Percentiles rank a stretch among this genome's conserved stretches.
These are phyloP conservation scores for Raffaelea albimanens DNA, from an alignment of 2,329 filamentous ascomycete species.

Conservation along the genomic window DNA sequence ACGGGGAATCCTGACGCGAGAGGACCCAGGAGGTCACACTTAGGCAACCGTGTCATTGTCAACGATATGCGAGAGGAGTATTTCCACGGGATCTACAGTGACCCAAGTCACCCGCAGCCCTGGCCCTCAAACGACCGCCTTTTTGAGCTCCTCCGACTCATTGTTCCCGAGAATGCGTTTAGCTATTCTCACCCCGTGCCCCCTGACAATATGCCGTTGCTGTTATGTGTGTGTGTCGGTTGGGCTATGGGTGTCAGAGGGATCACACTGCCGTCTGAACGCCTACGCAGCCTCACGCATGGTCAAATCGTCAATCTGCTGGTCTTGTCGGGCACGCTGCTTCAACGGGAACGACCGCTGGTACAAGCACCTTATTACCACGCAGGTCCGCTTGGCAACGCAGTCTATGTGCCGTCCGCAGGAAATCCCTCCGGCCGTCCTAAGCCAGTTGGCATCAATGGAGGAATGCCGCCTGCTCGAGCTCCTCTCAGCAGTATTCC, in stretches of 20 bases:
- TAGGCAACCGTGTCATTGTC: neutral
- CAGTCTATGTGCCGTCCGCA: neutral
- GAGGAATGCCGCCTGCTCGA: no score
- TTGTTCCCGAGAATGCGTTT: constrained; percentile 8
- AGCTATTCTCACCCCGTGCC: constrained; percentile 1
- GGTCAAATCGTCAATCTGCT: constrained; percentile 6
- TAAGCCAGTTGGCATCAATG: no score
- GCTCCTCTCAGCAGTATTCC: no score
- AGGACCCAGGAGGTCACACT: no score
- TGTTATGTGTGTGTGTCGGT: constrained; percentile 7
- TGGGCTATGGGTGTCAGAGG: constrained; percentile 10
- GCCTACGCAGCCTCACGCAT: constrained; percentile 4
- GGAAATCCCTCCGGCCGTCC: no score
- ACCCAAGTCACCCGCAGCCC: neutral
- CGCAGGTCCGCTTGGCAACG: no score
- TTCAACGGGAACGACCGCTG: constrained; percentile 2
- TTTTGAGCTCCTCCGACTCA: constrained; percentile 8
- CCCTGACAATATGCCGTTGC: constrained; percentile 1
- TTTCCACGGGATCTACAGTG: no score
- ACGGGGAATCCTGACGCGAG: no score
- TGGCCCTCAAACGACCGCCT: neutral
- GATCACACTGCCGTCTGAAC: neutral
- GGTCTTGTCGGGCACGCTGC: constrained; percentile 5
- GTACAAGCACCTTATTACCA: neutral
- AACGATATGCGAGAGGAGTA: constrained; percentile 9